Percentiles rank a stretch among this genome's conserved stretches.
These are phyloP conservation scores for Pythium aristosporum DNA, from an alignment of 352 stramenopile genomes.

Conservation along the genomic window DNA sequence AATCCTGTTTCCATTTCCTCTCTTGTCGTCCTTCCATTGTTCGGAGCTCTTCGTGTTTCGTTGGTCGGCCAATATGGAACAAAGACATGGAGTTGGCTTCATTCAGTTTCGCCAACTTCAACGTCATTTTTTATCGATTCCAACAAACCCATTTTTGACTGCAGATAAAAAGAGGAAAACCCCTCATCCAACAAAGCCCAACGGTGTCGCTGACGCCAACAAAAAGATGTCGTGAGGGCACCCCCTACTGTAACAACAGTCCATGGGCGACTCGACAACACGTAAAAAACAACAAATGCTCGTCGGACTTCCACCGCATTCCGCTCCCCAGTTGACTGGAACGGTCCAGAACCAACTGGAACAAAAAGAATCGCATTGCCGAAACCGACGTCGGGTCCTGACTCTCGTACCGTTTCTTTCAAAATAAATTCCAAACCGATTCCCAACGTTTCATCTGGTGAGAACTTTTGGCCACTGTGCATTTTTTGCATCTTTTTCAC, in stretches of 20 bases:
- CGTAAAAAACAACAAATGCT: not conserved
- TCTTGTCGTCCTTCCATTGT: too few relatives aligned
- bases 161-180: not conserved
- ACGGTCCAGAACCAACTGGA: not conserved
- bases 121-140: not conserved
- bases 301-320: not conserved
- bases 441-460: not conserved
- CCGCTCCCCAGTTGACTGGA: not conserved
- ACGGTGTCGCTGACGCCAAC: not conserved
- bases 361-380: not conserved
- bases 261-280: not conserved
- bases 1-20: too few relatives aligned
- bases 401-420: not conserved
- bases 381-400: not conserved
- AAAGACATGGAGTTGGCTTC: conserved; percentile 3
- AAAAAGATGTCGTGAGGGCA: conserved; percentile 10
- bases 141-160: too few relatives aligned
- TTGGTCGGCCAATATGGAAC: conserved; percentile 8
- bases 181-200: not conserved
- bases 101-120: conserved; percentile 6
- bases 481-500: not conserved
- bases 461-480: not conserved
- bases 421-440: not conserved
- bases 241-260: not conserved
- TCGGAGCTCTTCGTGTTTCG: not conserved